Evolutionary conservation across 2,329 filamentous ascomycete genomes (phyloP), one percentile per base, ranked within the genome.

Genomic region (Neoscytalidium dimidiatum): DNA sequence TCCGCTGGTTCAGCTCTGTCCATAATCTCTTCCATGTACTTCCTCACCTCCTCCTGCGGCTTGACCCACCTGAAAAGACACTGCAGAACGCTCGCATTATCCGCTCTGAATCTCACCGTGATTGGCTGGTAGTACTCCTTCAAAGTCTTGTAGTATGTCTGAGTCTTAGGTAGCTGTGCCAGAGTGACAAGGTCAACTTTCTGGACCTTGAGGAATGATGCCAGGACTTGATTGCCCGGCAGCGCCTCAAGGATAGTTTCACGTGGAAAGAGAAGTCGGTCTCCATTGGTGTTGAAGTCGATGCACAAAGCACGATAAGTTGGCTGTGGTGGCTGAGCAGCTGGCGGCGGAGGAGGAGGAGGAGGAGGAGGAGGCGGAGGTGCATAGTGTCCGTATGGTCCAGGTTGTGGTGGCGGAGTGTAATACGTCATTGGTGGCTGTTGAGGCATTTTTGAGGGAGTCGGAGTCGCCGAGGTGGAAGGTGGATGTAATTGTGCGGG

Each of bases 251-350:
- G 75, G 35, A 94, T 89, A 75, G 89, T 91, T 73, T 91, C 90
- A 69, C 89, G 91, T 2, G 92, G 92, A 68, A 95, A 94, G 53
- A 92, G 79, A 73, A 91, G 94, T 28, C 91, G 86, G 74, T 94
- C 91, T 51, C 90, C 90, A 46, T 75, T 76, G n/a, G 75, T 75
- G 60, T 78, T 71, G 62, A 79, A 79, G 28, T 77, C 74, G 62
- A 79, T 77, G 17, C 76, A 71, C 23, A 79, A 67, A 1, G 68
- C 78, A 19, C 63, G 63, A 41, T 66, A 62, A 5, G 64, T 31
- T 2, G 28, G 57, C 21, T 65, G 64, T n/a, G 35, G 56, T 1
- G 51, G 41, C 14, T 52, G 64, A 19, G 61, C 61, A 4, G 56
- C 56, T 14, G 43, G 44, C 6, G 64, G 58, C 19, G 52, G 64